A percentile compares a stretch with the other conserved stretches of the same genome.
Conservation (phyloP, 106 monocot species). For the Apostasia shenzhenica region DNA sequence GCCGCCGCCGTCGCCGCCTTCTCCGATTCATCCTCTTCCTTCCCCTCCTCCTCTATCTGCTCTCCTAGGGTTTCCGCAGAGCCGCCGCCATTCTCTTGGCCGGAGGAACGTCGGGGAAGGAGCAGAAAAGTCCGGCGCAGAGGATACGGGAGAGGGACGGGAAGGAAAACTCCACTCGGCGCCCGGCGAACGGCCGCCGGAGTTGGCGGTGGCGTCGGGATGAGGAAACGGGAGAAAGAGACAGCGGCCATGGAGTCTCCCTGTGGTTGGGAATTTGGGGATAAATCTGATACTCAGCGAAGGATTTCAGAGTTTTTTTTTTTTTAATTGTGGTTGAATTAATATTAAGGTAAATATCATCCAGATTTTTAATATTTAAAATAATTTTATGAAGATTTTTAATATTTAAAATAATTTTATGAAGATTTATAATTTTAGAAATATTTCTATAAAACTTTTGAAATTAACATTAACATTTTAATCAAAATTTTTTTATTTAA, state of each 20-base stretch:
- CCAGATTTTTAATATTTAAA: too few relatives aligned
- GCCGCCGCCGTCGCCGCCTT: constrained; percentile 16
- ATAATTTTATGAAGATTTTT: too few relatives aligned
- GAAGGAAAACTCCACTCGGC: background rate
- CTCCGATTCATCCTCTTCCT: background rate
- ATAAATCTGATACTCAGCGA: background rate
- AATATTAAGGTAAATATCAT: too few relatives aligned
- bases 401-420: too few relatives aligned
- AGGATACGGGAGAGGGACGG: background rate
- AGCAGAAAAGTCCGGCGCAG: background rate
- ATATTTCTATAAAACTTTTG: too few relatives aligned
- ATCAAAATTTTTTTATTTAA: too few relatives aligned
- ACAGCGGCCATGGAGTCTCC: constrained; percentile 5
- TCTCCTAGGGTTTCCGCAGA: constrained; percentile 9
- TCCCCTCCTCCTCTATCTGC: background rate
- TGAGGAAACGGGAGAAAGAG: constrained; percentile 16
- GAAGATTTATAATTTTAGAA: too few relatives aligned
- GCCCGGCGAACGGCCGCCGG: background rate
- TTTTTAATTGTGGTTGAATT: too few relatives aligned
- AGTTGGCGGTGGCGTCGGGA: background rate
- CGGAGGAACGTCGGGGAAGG: constrained; percentile 6
- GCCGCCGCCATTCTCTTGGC: constrained; percentile 8
- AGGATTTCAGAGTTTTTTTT: too few relatives aligned
- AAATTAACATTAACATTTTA: too few relatives aligned
- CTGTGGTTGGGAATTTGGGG: background rate